Conservation (phyloP, 73 alveolate genomes). For the Tetrahymena thermophila region DNA sequence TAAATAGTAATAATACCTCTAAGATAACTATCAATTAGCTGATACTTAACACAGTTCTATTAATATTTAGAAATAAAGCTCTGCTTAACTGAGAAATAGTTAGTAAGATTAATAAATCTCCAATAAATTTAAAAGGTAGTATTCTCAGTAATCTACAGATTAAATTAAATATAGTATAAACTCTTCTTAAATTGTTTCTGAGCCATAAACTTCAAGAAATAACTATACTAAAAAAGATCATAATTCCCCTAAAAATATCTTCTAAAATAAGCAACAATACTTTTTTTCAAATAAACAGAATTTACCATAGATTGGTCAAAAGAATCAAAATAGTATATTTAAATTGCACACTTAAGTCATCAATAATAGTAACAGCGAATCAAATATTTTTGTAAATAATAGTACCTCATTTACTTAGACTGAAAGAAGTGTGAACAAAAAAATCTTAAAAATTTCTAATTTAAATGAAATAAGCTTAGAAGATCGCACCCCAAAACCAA, state of each 20-base stretch:
- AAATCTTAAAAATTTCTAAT: neutral
- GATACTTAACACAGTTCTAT: neutral
- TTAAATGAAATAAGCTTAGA: neutral
- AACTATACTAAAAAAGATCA: too few relatives aligned
- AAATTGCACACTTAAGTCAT: too few relatives aligned
- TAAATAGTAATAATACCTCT: neutral
- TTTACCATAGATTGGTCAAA: neutral
- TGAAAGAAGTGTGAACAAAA: neutral
- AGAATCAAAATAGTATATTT: neutral
- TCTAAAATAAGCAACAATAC: too few relatives aligned
- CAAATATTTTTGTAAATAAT: too few relatives aligned
- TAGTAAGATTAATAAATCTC: neutral
- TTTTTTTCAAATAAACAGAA: neutral
- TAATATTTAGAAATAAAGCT: neutral
- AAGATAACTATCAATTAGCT: neutral
- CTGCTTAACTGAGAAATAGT: neutral
- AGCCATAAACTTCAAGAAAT: neutral
- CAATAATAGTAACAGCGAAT: neutral
- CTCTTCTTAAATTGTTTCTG: neutral
- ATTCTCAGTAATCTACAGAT: neutral
- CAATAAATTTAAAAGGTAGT: neutral
- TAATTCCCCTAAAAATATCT: neutral
- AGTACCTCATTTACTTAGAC: neutral
- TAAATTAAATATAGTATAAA: too few relatives aligned
- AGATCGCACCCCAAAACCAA: neutral